These are phyloP conservation scores for Aquilaria yunnanensis DNA, from an alignment of 345 rosid genomes.

Conservation along the genomic window DNA sequence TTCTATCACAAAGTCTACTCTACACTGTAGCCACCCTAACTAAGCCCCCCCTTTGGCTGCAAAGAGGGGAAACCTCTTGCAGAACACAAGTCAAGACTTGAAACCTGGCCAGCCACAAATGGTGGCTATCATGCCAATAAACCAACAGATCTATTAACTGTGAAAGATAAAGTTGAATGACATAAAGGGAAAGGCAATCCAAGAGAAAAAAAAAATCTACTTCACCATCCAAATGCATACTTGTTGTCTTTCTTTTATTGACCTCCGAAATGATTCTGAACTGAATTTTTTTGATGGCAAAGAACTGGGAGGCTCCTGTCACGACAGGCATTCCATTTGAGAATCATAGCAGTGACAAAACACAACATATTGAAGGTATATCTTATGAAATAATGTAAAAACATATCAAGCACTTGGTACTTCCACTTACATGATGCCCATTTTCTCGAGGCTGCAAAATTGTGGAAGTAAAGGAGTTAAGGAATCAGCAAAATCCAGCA, in stretches of 20 bases:
- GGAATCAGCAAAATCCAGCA: slow-evolving; percentile 7
- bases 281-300: slow-evolving; percentile 44
- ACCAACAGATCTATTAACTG: too few relatives aligned
- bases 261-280: slow-evolving; percentile 52
- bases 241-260: slow-evolving; percentile 59
- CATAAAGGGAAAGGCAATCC: not conserved
- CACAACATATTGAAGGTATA: slow-evolving; percentile 5
- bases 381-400: slow-evolving; percentile 6
- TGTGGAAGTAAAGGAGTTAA: slow-evolving; percentile 8
- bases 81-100: not conserved
- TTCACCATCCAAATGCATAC: slow-evolving; percentile 24
- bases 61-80: too few relatives aligned
- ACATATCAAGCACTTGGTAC: slow-evolving; percentile 9
- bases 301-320: slow-evolving; percentile 49
- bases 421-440: slow-evolving; percentile 55
- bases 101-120: not conserved
- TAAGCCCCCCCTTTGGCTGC: too few relatives aligned
- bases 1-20: too few relatives aligned
- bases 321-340: slow-evolving; percentile 14
- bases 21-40: too few relatives aligned
- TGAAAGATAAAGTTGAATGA: too few relatives aligned
- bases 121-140: too few relatives aligned
- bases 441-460: slow-evolving; percentile 61
- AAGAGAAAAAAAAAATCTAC: slow-evolving; percentile 1
- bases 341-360: slow-evolving; percentile 13